Conservation (phyloP, 441 rosid genomes). For the Iberis amara region DNA sequence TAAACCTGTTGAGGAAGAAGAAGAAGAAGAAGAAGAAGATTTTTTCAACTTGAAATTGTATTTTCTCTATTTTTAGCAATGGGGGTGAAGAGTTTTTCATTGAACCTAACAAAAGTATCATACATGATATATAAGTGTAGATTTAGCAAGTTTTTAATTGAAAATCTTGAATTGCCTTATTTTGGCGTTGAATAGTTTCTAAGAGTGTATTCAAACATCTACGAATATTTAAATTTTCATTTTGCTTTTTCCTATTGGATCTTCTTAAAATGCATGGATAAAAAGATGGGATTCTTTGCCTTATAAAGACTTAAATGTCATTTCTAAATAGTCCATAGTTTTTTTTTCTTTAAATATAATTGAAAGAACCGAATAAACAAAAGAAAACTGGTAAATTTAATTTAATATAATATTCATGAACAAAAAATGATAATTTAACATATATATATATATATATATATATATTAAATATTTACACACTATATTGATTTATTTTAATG, state of each 20-base stretch:
- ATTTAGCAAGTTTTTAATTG: slow-evolving; percentile 28
- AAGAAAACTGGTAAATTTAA: too few relatives aligned
- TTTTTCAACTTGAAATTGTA: not conserved
- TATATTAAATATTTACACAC: too few relatives aligned
- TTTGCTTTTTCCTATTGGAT: not conserved
- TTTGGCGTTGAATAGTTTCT: slow-evolving; percentile 23
- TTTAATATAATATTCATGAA: too few relatives aligned
- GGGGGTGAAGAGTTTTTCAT: slow-evolving; percentile 11
- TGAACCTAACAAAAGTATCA: slow-evolving; percentile 24
- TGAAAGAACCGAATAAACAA: not conserved
- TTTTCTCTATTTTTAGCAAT: slow-evolving; percentile 2
- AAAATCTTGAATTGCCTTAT: slow-evolving; percentile 27
- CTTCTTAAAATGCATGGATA: not conserved
- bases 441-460: too few relatives aligned
- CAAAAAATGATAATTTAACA: too few relatives aligned
- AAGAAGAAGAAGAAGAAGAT: slow-evolving; percentile 5
- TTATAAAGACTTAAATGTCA: not conserved
- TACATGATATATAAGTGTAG: slow-evolving; percentile 14
- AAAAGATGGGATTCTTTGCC: slow-evolving; percentile 16
- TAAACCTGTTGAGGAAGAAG: slow-evolving; percentile 2
- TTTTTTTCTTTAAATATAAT: not conserved
- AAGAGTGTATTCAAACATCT: slow-evolving; percentile 20
- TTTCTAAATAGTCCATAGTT: not conserved
- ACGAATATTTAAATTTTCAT: not conserved
- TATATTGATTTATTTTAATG: too few relatives aligned